Conservation (phyloP, 768 basidiomycete genomes). For the Macrolepiota dolichaula region DNA sequence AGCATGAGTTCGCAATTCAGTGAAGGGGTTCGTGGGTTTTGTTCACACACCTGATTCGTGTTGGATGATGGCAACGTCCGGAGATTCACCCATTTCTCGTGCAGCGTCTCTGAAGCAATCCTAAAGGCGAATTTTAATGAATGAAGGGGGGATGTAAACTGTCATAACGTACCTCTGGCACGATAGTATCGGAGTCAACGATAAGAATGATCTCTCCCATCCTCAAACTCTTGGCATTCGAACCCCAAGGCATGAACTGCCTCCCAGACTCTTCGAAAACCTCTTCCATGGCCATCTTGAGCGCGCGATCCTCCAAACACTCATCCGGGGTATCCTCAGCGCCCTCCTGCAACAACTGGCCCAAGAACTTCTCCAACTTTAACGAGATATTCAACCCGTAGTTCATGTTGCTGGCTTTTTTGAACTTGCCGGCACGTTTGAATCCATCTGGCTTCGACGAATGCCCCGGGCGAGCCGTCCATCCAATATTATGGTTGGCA, state of each 20-base stretch:
- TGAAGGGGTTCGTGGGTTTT: background rate
- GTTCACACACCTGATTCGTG: conserved; percentile 74
- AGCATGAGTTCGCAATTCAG: background rate
- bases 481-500: conserved; percentile 71
- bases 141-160: background rate
- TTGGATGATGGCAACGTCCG: conserved; percentile 84
- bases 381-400: conserved; percentile 62
- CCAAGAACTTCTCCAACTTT: conserved; percentile 52
- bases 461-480: conserved; percentile 78
- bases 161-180: conserved; percentile 62
- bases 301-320: conserved; percentile 65
- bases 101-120: conserved; percentile 91
- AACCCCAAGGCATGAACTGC: conserved; percentile 65
- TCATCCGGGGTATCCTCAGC: conserved; percentile 42
- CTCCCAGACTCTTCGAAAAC: conserved; percentile 54
- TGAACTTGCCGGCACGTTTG: conserved; percentile 90
- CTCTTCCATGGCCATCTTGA: conserved; percentile 73
- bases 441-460: conserved; percentile 72
- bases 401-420: conserved; percentile 87
- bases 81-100: conserved; percentile 75
- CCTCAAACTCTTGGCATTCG: conserved; percentile 71
- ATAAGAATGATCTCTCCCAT: conserved; percentile 79
- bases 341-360: conserved; percentile 38
- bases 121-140: conserved; percentile 21
- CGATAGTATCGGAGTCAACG: conserved; percentile 76